These are phyloP conservation scores for Boletellus dicymbophilus DNA, from an alignment of 1,284 basidiomycete species.

Conservation along the genomic window DNA sequence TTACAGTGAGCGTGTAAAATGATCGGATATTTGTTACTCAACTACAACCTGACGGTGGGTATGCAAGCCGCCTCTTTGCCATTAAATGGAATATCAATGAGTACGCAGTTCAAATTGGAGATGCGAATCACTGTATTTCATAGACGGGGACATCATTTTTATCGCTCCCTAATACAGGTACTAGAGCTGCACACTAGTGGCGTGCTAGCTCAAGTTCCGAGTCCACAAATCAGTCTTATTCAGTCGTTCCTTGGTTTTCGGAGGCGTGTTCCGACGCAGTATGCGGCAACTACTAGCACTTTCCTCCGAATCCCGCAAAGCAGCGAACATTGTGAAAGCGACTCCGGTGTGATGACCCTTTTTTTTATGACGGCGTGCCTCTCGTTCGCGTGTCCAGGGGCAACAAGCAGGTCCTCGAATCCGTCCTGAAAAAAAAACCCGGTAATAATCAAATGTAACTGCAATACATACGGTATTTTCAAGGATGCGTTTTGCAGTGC, in stretches of 20 bases:
- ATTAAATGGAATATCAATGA: no score
- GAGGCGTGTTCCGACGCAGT: conserved; percentile 18
- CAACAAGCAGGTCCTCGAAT: conserved; percentile 7
- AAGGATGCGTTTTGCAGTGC: neutral
- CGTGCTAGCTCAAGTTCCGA: conserved; percentile 12
- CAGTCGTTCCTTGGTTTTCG: conserved; percentile 10
- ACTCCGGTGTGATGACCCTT: no score
- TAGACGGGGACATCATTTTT: conserved; percentile 12
- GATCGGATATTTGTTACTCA: no score
- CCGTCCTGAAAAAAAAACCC: conserved; percentile 3
- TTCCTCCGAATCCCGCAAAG: no score
- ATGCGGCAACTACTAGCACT: no score
- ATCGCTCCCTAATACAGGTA: neutral
- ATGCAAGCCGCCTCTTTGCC: no score
- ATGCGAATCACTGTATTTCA: conserved; percentile 11
- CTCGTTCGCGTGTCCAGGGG: conserved; percentile 10
- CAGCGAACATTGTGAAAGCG: no score
- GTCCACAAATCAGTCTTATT: conserved; percentile 17
- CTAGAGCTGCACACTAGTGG: neutral
- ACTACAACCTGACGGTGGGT: no score
- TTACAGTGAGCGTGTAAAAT: no score
- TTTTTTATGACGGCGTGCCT: conserved; percentile 10
- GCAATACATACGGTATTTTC: no score
- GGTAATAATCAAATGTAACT: conserved; percentile 14
- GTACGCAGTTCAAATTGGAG: no score